Evolutionary conservation across 1,284 basidiomycete species (phyloP).

Genomic region (Moniliophthora roreri): DNA sequence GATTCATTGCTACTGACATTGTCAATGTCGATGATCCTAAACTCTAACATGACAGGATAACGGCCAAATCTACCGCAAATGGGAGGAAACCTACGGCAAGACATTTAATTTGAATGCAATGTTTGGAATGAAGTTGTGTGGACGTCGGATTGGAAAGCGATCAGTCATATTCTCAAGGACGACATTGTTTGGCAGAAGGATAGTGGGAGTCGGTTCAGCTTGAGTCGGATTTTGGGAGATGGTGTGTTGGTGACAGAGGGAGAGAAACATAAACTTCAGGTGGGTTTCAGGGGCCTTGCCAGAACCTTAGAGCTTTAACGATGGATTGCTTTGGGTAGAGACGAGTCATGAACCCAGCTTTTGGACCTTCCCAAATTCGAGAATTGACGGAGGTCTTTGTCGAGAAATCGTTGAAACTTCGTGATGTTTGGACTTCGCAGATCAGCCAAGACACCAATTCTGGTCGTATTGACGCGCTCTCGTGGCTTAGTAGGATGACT

Average conservation of each 20-base stretch:
- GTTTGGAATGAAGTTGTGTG: constrained; percentile 1
- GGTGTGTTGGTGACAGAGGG: constrained; percentile 14
- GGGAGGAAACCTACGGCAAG: too few species aligned
- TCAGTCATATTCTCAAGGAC: constrained; percentile 16
- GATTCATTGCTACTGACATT: too few species aligned
- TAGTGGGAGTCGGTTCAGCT: background rate
- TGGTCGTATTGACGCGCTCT: too few species aligned
- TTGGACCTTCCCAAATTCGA: constrained; percentile 17
- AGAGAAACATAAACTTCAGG: constrained; percentile 17
- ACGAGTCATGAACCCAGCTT: constrained; percentile 15
- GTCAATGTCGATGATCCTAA: too few species aligned
- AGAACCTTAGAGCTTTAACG: background rate
- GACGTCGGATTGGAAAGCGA: constrained; percentile 16
- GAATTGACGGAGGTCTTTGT: constrained; percentile 18
- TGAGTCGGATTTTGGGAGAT: constrained; percentile 9
- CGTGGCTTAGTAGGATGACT: too few species aligned
- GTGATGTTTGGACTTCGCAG: background rate
- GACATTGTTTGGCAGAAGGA: constrained; percentile 12
- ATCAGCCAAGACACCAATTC: too few species aligned
- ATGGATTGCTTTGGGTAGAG: constrained; percentile 1
- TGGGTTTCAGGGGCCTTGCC: constrained; percentile 5
- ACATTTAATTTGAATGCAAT: too few species aligned
- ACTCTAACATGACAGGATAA: too few species aligned
- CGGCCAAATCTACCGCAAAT: too few species aligned
- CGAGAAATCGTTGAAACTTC: constrained; percentile 13